Evolutionary conservation across 2,329 filamentous ascomycete genomes (phyloP).

Genomic region (Sarocladium brachiariae): DNA sequence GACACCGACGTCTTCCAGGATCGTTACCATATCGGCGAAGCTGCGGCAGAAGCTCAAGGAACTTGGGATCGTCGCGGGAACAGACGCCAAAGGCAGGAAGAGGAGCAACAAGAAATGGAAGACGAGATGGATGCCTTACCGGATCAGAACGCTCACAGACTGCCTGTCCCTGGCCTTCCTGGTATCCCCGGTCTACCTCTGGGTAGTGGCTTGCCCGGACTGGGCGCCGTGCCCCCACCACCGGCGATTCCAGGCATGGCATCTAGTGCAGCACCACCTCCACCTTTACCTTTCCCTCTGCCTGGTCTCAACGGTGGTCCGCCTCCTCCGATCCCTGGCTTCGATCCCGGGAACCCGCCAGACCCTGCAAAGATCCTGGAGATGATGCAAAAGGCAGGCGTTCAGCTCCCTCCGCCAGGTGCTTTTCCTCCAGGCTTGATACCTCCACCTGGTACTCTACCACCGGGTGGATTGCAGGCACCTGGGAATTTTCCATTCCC

Average conservation of each 20-base stretch:
- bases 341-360: slow-evolving; percentile 54
- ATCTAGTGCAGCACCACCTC: slow-evolving; percentile 30
- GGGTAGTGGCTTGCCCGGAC: slow-evolving; percentile 31
- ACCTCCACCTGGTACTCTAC: slow-evolving; percentile 24
- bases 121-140: slow-evolving; percentile 90
- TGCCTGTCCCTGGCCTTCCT: slow-evolving; percentile 29
- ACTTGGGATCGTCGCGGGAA: slow-evolving; percentile 81
- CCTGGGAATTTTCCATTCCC: slow-evolving; percentile 27
- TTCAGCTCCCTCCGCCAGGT: slow-evolving; percentile 42
- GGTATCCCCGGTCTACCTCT: slow-evolving; percentile 55
- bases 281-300: slow-evolving; percentile 44
- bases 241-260: slow-evolving; percentile 46
- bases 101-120: slow-evolving; percentile 88
- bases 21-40: slow-evolving; percentile 90
- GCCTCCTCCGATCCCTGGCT: slow-evolving; percentile 45
- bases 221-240: slow-evolving; percentile 31
- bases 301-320: slow-evolving; percentile 40
- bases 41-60: slow-evolving; percentile 88
- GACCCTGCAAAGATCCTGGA: slow-evolving; percentile 56
- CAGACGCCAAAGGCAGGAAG: slow-evolving; percentile 73
- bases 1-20: slow-evolving; percentile 82
- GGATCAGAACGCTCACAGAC: slow-evolving; percentile 65
- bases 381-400: slow-evolving; percentile 58
- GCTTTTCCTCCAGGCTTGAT: slow-evolving; percentile 33
- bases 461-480: slow-evolving; percentile 25